Conservation (phyloP, 169 alveolate genomes). For the Babesia caballi region DNA sequence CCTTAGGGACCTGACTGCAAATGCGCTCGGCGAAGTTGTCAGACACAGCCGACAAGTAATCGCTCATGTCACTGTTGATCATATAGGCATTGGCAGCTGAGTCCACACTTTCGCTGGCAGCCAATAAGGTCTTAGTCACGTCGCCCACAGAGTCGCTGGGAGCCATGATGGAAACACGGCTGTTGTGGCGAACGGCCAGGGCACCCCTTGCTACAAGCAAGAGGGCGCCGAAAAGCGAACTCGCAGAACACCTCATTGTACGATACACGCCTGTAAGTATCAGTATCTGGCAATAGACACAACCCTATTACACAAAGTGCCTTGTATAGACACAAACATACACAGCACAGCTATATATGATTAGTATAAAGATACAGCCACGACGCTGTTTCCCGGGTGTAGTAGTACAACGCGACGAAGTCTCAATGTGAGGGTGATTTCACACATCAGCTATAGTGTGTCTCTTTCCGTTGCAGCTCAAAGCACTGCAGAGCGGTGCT, state of each 20-base stretch:
- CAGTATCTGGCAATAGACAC: too few relatives aligned
- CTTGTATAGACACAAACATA: too few relatives aligned
- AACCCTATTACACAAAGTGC: too few relatives aligned
- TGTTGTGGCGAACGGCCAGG: constrained; percentile 4
- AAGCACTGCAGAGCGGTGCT: too few relatives aligned
- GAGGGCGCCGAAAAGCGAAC: neutral
- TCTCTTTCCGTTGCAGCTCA: too few relatives aligned
- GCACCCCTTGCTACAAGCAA: neutral
- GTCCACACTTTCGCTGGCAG: neutral
- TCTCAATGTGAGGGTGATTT: too few relatives aligned
- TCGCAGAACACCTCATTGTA: neutral
- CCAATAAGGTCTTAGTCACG: neutral
- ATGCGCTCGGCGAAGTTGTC: neutral
- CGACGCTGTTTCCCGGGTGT: too few relatives aligned
- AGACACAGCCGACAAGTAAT: neutral
- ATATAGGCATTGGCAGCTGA: neutral
- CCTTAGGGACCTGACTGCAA: constrained; percentile 4
- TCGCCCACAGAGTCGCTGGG: constrained; percentile 8
- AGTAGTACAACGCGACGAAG: too few relatives aligned
- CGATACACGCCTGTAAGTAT: too few relatives aligned
- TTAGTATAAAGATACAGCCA: too few relatives aligned
- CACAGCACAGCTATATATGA: too few relatives aligned
- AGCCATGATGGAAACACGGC: neutral
- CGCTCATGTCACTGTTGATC: neutral
- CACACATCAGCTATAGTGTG: too few relatives aligned